Base-by-base conservation (phyloP, 352 stramenopile species). In the Phytophthora sojae region DNA sequence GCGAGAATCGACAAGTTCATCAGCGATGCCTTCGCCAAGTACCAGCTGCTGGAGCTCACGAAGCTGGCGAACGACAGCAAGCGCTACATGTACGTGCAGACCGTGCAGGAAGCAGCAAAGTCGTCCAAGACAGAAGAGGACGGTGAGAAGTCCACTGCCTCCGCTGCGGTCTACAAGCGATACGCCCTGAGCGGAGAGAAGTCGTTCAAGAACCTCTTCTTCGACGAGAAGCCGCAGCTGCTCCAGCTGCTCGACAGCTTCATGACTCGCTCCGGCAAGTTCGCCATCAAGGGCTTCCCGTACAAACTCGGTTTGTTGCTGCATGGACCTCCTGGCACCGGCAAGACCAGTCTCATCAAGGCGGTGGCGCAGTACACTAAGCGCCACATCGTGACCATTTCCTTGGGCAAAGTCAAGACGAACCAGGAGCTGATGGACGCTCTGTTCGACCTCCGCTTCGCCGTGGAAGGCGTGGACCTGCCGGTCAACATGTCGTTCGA, bases 261-360 rank as follows among this genome's bases (percentile, higher is more conserved):
- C 64, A 71, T 75, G 56, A 74, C 61, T 53, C 85, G 73, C 37
- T 80, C 42, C 9, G 91, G 91, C 32, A 97, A 96, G 69, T 98
- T 96, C 67, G 81, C 79, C 5, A 95, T 97, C 78, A 75, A 80
- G 50, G 92, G 93, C 6, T 97, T 96, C 44, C 93, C 93, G 6
- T 91, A 97, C 80, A 98, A 97, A 74, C 84, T 88, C 35, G 91
- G 78, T 4, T 81, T 98, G 11, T 69, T 98, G 39, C 71, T 98
- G 6, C 84, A 98, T 52, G 94, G 94, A 0, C 89, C 89, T 6
- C 93, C 93, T 14, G 93, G 93, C 6, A 97, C 89, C 4, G 86
- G 92, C 14, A 98, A 98, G 76, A 98, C 94, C 4, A 94, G 78
- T 64, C 69, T 98, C 11, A 97, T 96, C 85, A 95, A 96, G 67